Conservation (phyloP, 139 green algal genomes). For the Mesotaenium endlicherianum region DNA sequence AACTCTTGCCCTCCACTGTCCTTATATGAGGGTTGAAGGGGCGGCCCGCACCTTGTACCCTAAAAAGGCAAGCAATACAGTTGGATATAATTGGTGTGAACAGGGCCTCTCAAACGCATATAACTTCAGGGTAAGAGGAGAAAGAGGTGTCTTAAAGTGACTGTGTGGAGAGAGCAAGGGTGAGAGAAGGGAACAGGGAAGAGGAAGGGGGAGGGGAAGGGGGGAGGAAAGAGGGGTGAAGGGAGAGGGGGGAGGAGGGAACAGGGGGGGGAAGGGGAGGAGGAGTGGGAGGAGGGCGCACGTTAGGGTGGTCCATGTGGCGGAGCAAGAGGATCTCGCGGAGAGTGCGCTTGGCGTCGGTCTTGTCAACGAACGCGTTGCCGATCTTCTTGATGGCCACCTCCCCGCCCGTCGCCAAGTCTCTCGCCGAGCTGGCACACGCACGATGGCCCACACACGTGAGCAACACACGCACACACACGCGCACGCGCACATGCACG, state of each 20-base stretch:
- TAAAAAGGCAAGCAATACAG: background rate
- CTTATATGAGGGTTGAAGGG: background rate
- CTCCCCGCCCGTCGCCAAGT: slow-evolving; percentile 53
- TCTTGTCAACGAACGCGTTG: slow-evolving; percentile 60
- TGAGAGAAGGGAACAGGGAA: background rate
- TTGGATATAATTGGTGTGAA: background rate
- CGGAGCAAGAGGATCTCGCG: slow-evolving; percentile 63
- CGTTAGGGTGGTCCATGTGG: slow-evolving; percentile 61
- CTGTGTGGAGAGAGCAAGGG: background rate
- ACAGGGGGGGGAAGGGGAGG: background rate
- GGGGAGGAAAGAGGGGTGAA: background rate
- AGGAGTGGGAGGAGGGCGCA: background rate
- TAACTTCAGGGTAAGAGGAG: background rate
- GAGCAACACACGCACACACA: too few relatives aligned
- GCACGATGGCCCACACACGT: too few relatives aligned
- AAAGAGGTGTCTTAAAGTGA: background rate
- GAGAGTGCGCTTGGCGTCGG: slow-evolving; percentile 62
- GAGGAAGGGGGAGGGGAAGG: background rate
- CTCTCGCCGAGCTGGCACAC: slow-evolving; percentile 42
- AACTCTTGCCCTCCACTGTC: background rate
- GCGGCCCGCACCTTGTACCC: background rate
- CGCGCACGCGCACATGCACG: too few relatives aligned
- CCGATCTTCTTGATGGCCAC: slow-evolving; percentile 67
- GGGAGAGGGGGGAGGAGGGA: background rate
- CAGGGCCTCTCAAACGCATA: background rate